Evolutionary conservation across 108 stramenopile species (phyloP), one percentile per base, ranked within the genome.

Genomic region (Phaeodactylum tricornutum): DNA sequence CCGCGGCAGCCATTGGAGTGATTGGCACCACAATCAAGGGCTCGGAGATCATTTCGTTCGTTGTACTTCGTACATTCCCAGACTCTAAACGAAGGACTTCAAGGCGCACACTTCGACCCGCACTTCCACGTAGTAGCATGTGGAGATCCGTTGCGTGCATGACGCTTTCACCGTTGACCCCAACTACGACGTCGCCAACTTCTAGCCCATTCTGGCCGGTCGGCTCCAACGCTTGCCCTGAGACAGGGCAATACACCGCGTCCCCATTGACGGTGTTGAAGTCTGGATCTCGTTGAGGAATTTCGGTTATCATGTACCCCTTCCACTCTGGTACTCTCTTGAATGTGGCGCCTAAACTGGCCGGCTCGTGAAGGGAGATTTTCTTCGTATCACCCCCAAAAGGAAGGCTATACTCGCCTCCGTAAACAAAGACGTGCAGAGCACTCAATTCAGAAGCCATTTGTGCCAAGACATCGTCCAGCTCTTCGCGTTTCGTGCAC

Each of bases 381-480:
- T 72, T 29, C 1, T 14, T 9, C 19, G 20, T n/a, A 37, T 67
- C 52, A 25, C 59, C 69, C 39, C 71, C 43, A 5, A 61, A 30
- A 7, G 81, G 81, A 9, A 19, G 34, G n/a, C 58, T 67, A 45
- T 84, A 79, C 43, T 85, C 83, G 7, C 83, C 83, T 20, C 76
- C 79, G 44, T 78, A 75, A 11, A 85, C 83, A 57, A 80, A 80
- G 14, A 78, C 76, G 48, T 85, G 83, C 6, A 85, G 61, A 7
- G 84, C 84, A 43, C 72, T 72, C 4, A 87, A 50, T 47, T 87
- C 84, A 3, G 75, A 62, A 20, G 75, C 69, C 84, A 87, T 81
- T 54, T 79, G 84, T 2, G 43, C 45, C 4, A 87, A 68, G 22
- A 87, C 72, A 37, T 87, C 80, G 41, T 87, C 79, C 7, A 87